Evolutionary conservation across 2,329 filamentous ascomycete genomes (phyloP), one percentile per base, ranked within the genome.

Genomic region (Nothophaeocryptopus gaeumannii): DNA sequence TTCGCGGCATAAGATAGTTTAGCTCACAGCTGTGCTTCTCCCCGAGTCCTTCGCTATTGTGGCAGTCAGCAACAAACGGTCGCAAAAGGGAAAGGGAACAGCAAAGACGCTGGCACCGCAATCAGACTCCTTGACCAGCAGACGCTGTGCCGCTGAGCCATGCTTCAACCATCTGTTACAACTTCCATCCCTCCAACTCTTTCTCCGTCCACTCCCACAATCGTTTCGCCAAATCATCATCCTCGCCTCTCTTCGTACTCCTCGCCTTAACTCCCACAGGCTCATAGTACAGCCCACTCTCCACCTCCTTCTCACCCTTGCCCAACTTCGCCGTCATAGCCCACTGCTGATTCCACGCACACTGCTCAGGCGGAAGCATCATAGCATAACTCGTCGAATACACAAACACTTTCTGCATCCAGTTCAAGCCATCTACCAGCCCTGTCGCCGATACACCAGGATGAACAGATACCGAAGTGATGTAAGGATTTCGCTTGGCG

Each of bases 361-460:
- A 73, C 8, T 61, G 46, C 16, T 62, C 55, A 3, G 53, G 29
- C 12, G 55, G 51, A 15, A 55, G 49, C 52, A 53, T 57, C 15
- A 54, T 38, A 16, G 39, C 43, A 9, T 49, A 53, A 14, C 40
- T 46, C 2, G 49, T 51, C 29, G 44, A n/a, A 35, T 55, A 52
- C 38, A 54, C 45, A 7, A 55, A 52, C 1, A 49, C 31, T 33
- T 41, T 55, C 10, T 53, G 34, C n/a, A 35, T 36, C 13, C 40
- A 33, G 9, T 30, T 40, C 30, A 55, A 31, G 7, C 49, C 51
- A 9, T 20, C 31, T 58, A 56, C 72, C n/a, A 78, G 53, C 29
- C 75, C 72, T 1, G 76, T 77, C 12, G 68, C 50, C 13, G 78
- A 73, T 15, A 75, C 66, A 10, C 78, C 78, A 0, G 78, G 78